Percentiles rank a stretch among this genome's conserved stretches.
Evolutionary conservation across 345 rosid genomes (phyloP).

Genomic region (Bruguiera sexangula): DNA sequence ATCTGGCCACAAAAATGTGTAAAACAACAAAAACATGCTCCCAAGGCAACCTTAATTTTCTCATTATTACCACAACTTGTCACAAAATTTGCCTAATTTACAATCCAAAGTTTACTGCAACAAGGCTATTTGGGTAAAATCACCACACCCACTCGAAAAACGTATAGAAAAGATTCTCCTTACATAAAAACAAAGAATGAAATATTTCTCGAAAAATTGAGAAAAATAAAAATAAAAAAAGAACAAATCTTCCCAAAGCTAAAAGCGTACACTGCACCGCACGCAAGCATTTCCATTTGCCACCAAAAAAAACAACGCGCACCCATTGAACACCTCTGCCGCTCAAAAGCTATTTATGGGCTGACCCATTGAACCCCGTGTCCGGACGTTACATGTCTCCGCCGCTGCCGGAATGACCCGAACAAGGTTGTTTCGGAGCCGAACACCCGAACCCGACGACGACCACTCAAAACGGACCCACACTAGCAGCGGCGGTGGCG

Average conservation of each 20-base stretch:
- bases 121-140: conserved; percentile 10
- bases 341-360: conserved; percentile 20
- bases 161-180: too few relatives aligned
- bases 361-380: background rate
- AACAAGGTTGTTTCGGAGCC: conserved; percentile 34
- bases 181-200: too few relatives aligned
- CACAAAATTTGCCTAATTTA: background rate
- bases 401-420: conserved; percentile 52
- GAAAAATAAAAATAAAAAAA: too few relatives aligned
- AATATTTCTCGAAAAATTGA: too few relatives aligned
- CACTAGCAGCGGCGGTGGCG: conserved; percentile 27
- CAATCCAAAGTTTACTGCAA: background rate
- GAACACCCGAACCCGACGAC: conserved; percentile 38
- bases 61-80: conserved; percentile 8
- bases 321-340: too few relatives aligned
- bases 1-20: too few relatives aligned
- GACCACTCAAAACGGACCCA: conserved; percentile 20
- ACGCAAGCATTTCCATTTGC: background rate
- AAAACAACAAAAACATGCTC: too few relatives aligned
- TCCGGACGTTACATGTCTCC: conserved; percentile 20
- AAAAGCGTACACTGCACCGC: background rate
- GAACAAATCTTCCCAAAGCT: too few relatives aligned
- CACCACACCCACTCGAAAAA: conserved; percentile 3
- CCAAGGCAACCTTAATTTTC: background rate
- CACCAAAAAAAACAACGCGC: too few relatives aligned